Evolutionary conservation across 768 basidiomycete genomes (phyloP), one percentile per base, ranked within the genome.

Genomic region (Boletus barrowsii): DNA sequence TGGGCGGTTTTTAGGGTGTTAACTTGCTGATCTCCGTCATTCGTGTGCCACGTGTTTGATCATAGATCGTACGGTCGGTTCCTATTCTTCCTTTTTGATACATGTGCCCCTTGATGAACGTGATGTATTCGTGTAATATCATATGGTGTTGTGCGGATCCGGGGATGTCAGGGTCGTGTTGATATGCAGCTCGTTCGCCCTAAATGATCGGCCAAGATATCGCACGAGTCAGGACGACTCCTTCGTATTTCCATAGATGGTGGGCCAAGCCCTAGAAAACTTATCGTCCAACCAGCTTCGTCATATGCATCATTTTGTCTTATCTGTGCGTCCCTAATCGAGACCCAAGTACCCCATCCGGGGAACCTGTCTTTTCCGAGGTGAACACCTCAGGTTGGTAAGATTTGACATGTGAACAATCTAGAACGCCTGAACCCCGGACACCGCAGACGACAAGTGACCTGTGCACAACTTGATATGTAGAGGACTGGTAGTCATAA

Each of bases 21-120:
- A 59, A 54, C 26, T 9, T 53, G 7, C 10, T 56, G 3, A 40
- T 57, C 24, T 20, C 53, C 32, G 11, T 35, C 24, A 62, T 55
- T 36, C 57, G 57, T 41, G 59, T 61, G 13, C 59, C 59, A 22
- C 53, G 44, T 5, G 14, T 10, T 14, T 57, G 39, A 24, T 22
- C 15, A 15, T 13, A 2, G 2, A 24, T 42, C 15, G 9, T 39
- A 14, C 14, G 13, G 33, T 14, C 33, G 14, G 29, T 29, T 29
- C 29, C 29, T 26, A 26, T 26, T 8, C 29, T 29, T 9, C 8
- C 8, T 29, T 29, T 29, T 10, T 29, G 29, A 9, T 29, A 14
- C 33, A 29, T 36, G 35, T 22, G 3, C 22, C 37, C 26, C 32
- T 11, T 35, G 33, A 35, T 29, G 6, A 35, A 35, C 3, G 33